Evolutionary conservation across 75 land plant genomes (phyloP).

Genomic region (Cupressus sempervirens): DNA sequence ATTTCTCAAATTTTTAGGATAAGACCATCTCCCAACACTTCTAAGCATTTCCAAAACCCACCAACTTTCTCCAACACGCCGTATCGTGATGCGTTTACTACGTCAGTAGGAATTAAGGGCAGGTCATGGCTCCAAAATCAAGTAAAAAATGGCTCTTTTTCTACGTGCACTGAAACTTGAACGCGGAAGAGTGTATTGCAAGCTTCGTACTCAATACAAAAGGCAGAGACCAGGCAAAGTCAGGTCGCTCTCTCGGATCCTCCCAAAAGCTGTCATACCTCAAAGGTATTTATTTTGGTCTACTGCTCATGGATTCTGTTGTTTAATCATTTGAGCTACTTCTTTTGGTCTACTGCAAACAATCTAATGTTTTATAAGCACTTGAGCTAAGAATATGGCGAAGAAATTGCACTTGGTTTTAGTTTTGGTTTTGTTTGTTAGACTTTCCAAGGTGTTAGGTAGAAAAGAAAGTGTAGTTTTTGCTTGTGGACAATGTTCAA

Average conservation of each 20-base stretch:
- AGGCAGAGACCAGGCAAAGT: background rate
- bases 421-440: background rate
- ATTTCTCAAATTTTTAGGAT: too few relatives aligned
- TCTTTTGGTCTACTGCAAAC: too few relatives aligned
- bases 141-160: background rate
- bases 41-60: too few relatives aligned
- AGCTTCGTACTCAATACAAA: background rate
- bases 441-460: background rate
- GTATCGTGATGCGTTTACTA: too few relatives aligned
- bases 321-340: background rate
- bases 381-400: background rate
- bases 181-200: background rate
- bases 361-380: too few relatives aligned
- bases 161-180: background rate
- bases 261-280: background rate
- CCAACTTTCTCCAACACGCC: too few relatives aligned
- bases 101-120: background rate
- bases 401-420: background rate
- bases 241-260: background rate
- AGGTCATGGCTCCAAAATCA: background rate
- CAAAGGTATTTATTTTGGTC: background rate
- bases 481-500: background rate
- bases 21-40: too few relatives aligned
- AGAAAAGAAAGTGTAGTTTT: background rate
- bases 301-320: too few relatives aligned